These are phyloP conservation scores for Auriculariales sp. DNA, from an alignment of 768 basidiomycete species.

Conservation along the genomic window DNA sequence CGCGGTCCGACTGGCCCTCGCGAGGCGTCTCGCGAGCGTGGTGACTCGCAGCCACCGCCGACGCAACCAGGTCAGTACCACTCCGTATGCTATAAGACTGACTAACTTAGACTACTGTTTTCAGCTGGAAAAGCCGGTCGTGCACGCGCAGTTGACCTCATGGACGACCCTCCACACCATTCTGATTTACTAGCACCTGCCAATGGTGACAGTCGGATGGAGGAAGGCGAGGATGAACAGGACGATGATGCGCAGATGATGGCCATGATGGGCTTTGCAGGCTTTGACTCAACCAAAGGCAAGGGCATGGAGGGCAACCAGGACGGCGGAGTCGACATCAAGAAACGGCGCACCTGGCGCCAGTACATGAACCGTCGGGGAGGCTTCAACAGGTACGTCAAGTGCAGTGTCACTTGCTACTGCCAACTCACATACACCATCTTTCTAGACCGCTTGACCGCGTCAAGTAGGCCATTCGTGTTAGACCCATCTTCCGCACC, in stretches of 20 bases:
- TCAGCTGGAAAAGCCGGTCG: slow-evolving; percentile 1
- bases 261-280: slow-evolving; percentile 76
- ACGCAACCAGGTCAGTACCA: neutral
- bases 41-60: neutral
- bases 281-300: slow-evolving; percentile 87
- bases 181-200: slow-evolving; percentile 10
- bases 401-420: neutral
- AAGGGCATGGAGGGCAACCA: slow-evolving; percentile 75
- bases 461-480: slow-evolving; percentile 49
- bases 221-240: slow-evolving; percentile 25
- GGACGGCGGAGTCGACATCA: slow-evolving; percentile 48
- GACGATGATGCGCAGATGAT: slow-evolving; percentile 74
- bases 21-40: neutral
- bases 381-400: slow-evolving; percentile 64
- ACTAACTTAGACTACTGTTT: slow-evolving; percentile 6
- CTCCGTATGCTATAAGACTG: neutral
- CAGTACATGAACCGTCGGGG: slow-evolving; percentile 98
- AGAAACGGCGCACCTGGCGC: slow-evolving; percentile 83
- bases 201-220: slow-evolving; percentile 28
- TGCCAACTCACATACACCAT: slow-evolving; percentile 8
- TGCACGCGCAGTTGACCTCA: slow-evolving; percentile 4
- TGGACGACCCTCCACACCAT: slow-evolving; percentile 10
- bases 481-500: no score
- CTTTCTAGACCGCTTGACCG: slow-evolving; percentile 73
- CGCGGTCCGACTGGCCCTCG: neutral